Evolutionary conservation across 2,329 filamentous ascomycete species (phyloP).

Genomic region (Arachnopeziza araneosa): DNA sequence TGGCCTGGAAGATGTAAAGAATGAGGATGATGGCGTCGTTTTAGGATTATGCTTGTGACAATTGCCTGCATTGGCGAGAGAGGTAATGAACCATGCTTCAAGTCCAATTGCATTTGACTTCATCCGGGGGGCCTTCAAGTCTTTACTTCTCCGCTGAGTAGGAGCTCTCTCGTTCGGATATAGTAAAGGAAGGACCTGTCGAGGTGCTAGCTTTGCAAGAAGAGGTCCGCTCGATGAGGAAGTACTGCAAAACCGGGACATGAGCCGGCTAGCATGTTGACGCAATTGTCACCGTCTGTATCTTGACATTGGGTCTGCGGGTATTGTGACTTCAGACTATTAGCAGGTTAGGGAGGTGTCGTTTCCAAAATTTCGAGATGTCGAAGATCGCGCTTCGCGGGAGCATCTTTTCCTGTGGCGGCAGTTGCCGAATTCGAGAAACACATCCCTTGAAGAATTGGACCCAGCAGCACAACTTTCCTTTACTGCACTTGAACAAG

Average conservation of each 20-base stretch:
- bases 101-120: conserved; percentile 14
- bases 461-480: too few relatives aligned
- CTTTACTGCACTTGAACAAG: background rate
- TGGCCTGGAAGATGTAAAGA: conserved; percentile 19
- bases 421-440: background rate
- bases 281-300: conserved; percentile 20
- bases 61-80: conserved; percentile 26
- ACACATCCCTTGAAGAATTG: background rate
- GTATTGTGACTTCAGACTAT: background rate
- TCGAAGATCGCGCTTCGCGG: background rate
- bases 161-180: conserved; percentile 15
- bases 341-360: background rate
- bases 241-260: conserved; percentile 55
- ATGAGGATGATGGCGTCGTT: conserved; percentile 4
- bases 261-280: conserved; percentile 58
- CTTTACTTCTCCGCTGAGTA: background rate
- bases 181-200: conserved; percentile 23
- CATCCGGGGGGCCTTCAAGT: conserved; percentile 1
- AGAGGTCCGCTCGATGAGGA: conserved; percentile 44
- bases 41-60: conserved; percentile 25
- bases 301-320: conserved; percentile 17
- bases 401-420: background rate
- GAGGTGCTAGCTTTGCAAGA: conserved; percentile 39
- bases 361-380: background rate
- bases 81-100: conserved; percentile 31